phyloP scores from a whole-genome alignment of 1,139 yeast genomes.

The Suhomyces taliae region DNA sequence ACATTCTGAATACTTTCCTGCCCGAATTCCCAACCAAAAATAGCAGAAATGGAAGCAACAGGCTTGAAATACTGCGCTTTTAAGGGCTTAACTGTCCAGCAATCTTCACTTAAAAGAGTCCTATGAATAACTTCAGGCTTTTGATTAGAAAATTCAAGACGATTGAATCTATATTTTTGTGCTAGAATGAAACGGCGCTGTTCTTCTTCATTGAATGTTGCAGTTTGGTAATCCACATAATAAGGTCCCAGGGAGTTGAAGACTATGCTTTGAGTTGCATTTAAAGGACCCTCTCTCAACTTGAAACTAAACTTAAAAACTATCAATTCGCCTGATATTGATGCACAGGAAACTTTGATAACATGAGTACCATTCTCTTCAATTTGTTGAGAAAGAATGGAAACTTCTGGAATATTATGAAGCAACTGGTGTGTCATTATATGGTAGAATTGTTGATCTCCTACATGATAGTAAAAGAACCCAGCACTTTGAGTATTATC shows the following conservation, averaged over 20 bases:
- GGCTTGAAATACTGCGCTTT: conserved; percentile 42
- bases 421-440: conserved; percentile 43
- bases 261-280: conserved; percentile 18
- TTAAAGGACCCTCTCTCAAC: conserved; percentile 30
- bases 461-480: conserved; percentile 35
- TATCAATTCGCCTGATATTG: conserved; percentile 51
- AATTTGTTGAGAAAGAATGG: conserved; percentile 32
- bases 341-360: conserved; percentile 37
- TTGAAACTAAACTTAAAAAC: conserved; percentile 36
- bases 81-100: conserved; percentile 56
- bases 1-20: conserved; percentile 34
- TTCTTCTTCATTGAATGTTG: too few relatives aligned
- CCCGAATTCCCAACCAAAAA: conserved; percentile 44
- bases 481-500: conserved; percentile 57
- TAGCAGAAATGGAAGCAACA: conserved; percentile 48
- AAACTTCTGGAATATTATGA: conserved; percentile 63
- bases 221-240: conserved; percentile 25
- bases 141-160: conserved; percentile 21
- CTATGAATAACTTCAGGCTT: conserved; percentile 28
- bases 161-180: conserved; percentile 16
- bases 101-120: conserved; percentile 46
- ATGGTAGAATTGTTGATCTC: conserved; percentile 31
- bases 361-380: conserved; percentile 17
- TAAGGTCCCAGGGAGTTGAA: conserved; percentile 17
- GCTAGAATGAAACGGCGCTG: too few relatives aligned